Percentiles rank a stretch among this genome's conserved stretches.
Conservation (phyloP, 495 filamentous ascomycete species). For the Aspergillus carlsbadensis region DNA sequence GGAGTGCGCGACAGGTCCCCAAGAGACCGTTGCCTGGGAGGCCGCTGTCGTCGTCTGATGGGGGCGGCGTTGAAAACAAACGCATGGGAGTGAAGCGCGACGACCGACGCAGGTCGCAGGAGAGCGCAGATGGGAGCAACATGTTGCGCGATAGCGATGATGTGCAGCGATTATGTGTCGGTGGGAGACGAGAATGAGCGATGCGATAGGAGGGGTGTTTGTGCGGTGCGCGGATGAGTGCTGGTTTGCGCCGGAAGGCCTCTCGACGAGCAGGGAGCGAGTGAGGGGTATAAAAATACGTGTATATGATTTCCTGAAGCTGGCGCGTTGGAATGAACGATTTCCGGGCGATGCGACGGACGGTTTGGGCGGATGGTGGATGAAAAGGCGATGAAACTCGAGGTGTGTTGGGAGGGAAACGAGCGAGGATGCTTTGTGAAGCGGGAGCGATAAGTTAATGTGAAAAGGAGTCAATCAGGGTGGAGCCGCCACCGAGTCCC, state of each 20-base stretch:
- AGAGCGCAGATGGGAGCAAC: conserved; percentile 70
- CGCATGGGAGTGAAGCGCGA: conserved; percentile 55
- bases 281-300: conserved; percentile 23
- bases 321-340: conserved; percentile 31
- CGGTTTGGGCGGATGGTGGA: conserved; percentile 11
- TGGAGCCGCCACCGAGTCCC: conserved; percentile 5
- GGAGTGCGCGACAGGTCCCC: conserved; percentile 68
- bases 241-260: conserved; percentile 39
- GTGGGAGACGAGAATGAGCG: background rate
- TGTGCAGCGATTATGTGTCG: background rate
- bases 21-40: conserved; percentile 59
- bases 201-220: conserved; percentile 12
- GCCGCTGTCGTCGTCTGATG: conserved; percentile 46
- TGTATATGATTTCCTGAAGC: conserved; percentile 3
- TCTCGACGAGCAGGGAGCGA: conserved; percentile 27
- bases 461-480: background rate
- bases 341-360: conserved; percentile 34
- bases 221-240: conserved; percentile 27
- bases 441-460: conserved; percentile 19
- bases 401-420: conserved; percentile 21
- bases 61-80: conserved; percentile 62
- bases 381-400: conserved; percentile 18
- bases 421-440: conserved; percentile 7
- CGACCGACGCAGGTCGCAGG: conserved; percentile 62
- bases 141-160: conserved; percentile 39